These are phyloP conservation scores for Nakazawaea wickerhamii DNA, from an alignment of 805 yeast species.

Conservation along the genomic window DNA sequence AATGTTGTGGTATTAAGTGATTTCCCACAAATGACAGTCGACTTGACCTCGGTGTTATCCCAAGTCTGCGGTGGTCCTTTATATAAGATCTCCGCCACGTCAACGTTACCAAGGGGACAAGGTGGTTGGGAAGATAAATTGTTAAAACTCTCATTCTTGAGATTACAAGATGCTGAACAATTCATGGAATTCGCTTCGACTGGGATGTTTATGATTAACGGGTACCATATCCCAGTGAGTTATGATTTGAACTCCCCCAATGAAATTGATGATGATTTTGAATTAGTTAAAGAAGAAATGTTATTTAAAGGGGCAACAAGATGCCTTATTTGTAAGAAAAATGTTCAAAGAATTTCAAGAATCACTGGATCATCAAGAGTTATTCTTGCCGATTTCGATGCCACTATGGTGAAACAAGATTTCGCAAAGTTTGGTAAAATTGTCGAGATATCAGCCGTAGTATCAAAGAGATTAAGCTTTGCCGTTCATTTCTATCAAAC, in stretches of 20 bases:
- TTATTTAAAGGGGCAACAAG: conserved; percentile 46
- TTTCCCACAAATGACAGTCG: conserved; percentile 27
- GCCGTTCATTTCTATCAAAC: conserved; percentile 56
- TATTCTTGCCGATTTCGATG: conserved; percentile 41
- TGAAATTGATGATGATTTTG: conserved; percentile 4
- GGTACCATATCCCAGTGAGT: conserved; percentile 34
- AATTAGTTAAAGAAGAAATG: conserved; percentile 24
- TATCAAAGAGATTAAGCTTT: conserved; percentile 59
- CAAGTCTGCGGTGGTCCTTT: conserved; percentile 69
- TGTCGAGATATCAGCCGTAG: conserved; percentile 58
- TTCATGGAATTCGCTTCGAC: conserved; percentile 49
- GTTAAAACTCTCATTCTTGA: conserved; percentile 47
- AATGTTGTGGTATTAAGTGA: conserved; percentile 33
- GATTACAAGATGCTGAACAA: conserved; percentile 44
- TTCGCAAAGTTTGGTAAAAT: conserved; percentile 54
- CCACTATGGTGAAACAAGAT: conserved; percentile 40
- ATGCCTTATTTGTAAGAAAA: conserved; percentile 42
- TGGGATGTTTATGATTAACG: conserved; percentile 56
- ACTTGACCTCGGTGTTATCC: conserved; percentile 34
- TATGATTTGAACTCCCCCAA: conserved; percentile 11
- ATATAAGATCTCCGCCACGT: conserved; percentile 38
- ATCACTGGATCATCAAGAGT: conserved; percentile 25
- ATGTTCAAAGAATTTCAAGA: conserved; percentile 19
- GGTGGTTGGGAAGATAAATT: conserved; percentile 22
- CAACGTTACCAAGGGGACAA: conserved; percentile 8